Base-by-base conservation (phyloP, 2,329 filamentous ascomycete genomes). In the Chrysosporium queenslandicum region DNA sequence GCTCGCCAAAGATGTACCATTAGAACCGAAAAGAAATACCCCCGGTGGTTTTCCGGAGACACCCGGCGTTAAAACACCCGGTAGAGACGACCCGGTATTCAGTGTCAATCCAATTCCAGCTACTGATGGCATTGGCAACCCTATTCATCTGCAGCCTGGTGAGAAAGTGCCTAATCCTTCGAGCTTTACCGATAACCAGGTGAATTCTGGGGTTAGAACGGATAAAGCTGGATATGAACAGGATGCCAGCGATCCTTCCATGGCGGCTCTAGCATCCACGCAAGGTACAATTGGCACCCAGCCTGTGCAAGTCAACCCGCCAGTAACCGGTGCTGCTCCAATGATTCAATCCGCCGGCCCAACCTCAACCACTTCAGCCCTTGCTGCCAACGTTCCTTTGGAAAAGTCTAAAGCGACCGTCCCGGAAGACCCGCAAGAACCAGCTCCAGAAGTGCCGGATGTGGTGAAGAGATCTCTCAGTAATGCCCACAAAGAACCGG, bases 181-280 rank as follows among this genome's bases (percentile, higher is more conserved):
- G 66, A 77, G 77, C 23, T 64, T 89, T 60, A 82, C 81, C 45
- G 69, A 77, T 48, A 85, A 86, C 67, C 83, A 88, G 47, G 78
- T 95, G 63, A 80, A 83, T 39, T 80, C 78, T 58, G 78, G 74
- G 23, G 76, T 74, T 32, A 75, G 72, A 63, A 78, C 87, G 18
- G 90, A 96, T 66, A 79, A 88, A 67, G 86, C 82, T 60, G 91
- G 87, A 1, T 97, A 96, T 69, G 85, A 94, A 67, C 86, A 86
- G 68, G 82, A 83, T 58, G 78, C 82, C 53, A 73, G 71, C 62
- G 58, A 67, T 25, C 67, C 75, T n/a, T 70, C 73, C 21, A 68
- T 68, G 42, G 63, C 72, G n/a, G 73, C 70, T 40, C 68, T 72
- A 39, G 64, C 67, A 20, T 65, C 68, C 41, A 71, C 75, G 54